These are phyloP conservation scores for Podaxis carcinomalis DNA, from an alignment of 768 basidiomycete species.

Conservation along the genomic window DNA sequence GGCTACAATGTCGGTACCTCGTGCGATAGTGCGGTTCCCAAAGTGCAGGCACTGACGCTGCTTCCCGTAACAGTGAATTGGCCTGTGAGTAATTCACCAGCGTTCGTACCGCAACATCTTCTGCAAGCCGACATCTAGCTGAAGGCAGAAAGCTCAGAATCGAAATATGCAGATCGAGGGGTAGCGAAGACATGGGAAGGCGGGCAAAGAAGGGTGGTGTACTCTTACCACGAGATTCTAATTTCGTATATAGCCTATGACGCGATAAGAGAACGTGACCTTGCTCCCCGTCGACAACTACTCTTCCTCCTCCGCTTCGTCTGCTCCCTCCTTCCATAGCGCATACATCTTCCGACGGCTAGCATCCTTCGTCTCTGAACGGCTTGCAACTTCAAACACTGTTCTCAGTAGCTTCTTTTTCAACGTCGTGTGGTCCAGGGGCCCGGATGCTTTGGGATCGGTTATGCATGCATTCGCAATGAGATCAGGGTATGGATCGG, in stretches of 20 bases:
- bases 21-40: slow-evolving; percentile 52
- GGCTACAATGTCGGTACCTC: slow-evolving; percentile 42
- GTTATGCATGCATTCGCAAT: slow-evolving; percentile 51
- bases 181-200: slow-evolving; percentile 16
- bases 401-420: slow-evolving; percentile 52
- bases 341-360: slow-evolving; percentile 54
- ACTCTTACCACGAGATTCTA: not conserved
- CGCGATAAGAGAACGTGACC: slow-evolving; percentile 4
- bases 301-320: slow-evolving; percentile 32
- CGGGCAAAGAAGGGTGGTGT: not conserved
- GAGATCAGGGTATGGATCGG: slow-evolving; percentile 36
- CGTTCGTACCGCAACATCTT: slow-evolving; percentile 22
- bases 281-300: slow-evolving; percentile 5
- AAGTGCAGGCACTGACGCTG: slow-evolving; percentile 33
- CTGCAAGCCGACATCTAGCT: slow-evolving; percentile 12
- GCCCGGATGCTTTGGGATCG: slow-evolving; percentile 34
- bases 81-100: slow-evolving; percentile 36
- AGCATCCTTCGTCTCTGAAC: slow-evolving; percentile 36
- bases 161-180: slow-evolving; percentile 25
- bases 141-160: slow-evolving; percentile 21
- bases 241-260: not conserved
- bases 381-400: slow-evolving; percentile 73
- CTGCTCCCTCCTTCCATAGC: slow-evolving; percentile 65
- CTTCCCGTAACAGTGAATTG: slow-evolving; percentile 37
- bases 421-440: slow-evolving; percentile 30